Conservation (phyloP, 306 rosid genomes). For the Malus sieversii region DNA sequence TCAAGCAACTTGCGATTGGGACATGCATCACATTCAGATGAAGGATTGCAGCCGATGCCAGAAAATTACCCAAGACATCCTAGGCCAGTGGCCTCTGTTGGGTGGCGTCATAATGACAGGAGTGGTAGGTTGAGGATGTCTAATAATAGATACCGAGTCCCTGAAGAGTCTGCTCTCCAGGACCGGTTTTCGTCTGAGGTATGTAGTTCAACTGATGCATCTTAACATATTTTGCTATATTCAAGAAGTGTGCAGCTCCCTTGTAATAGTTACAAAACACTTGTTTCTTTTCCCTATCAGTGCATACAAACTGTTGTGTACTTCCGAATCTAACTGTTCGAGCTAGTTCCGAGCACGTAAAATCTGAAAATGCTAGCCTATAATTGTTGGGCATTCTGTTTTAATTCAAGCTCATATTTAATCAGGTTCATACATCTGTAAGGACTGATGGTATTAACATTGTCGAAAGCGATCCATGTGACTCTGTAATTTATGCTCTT, state of each 20-base stretch:
- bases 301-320: background rate
- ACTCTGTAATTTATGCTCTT: background rate
- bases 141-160: constrained; percentile 41
- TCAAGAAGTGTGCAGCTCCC: background rate
- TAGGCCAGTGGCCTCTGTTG: constrained; percentile 37
- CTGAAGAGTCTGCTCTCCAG: constrained; percentile 38
- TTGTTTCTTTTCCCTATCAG: background rate
- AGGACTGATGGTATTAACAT: background rate
- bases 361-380: too few relatives aligned
- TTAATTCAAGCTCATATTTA: background rate
- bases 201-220: constrained; percentile 2
- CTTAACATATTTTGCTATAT: background rate
- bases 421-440: background rate
- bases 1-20: constrained; percentile 53
- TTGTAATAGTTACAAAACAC: background rate
- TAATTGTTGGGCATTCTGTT: background rate
- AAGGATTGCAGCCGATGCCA: constrained; percentile 50
- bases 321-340: background rate
- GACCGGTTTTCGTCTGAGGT: constrained; percentile 54
- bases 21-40: constrained; percentile 47
- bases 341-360: background rate
- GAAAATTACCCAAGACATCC: constrained; percentile 60
- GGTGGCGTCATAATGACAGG: constrained; percentile 61
- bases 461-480: background rate
- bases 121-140: constrained; percentile 66